Evolutionary conservation across 371 early-diverging fungal genomes (phyloP).

Genomic region (Haplosporangium sp.): DNA sequence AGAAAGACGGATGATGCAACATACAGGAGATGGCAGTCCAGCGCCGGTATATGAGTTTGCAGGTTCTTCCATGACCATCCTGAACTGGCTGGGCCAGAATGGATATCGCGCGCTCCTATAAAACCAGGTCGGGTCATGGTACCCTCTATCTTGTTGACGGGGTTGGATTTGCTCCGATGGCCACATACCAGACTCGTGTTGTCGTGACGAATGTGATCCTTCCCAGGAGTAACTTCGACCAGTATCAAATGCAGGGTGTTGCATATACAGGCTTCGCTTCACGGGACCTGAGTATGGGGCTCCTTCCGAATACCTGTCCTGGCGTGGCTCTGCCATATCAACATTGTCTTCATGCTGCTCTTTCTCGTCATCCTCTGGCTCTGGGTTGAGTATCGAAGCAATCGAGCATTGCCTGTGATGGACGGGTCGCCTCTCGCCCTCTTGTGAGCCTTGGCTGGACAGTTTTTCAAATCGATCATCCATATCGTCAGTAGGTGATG

Average conservation of each 20-base stretch:
- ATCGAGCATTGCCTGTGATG: constrained; percentile 44
- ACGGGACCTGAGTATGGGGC: neutral
- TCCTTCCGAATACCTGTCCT: neutral
- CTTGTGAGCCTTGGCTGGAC: constrained; percentile 1
- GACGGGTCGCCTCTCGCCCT: constrained; percentile 19
- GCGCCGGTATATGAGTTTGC: neutral
- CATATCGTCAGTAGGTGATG: constrained; percentile 25
- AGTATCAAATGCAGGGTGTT: too few species aligned
- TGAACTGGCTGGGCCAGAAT: constrained; percentile 44
- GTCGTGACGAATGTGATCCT: too few species aligned
- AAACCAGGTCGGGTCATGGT: constrained; percentile 17
- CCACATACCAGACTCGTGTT: too few species aligned
- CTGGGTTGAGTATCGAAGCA: constrained; percentile 45
- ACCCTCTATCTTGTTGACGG: constrained; percentile 1
- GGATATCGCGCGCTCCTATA: constrained; percentile 29
- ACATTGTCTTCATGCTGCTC: neutral
- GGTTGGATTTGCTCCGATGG: neutral
- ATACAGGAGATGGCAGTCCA: constrained; percentile 8
- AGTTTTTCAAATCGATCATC: constrained; percentile 8
- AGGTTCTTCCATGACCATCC: constrained; percentile 26
- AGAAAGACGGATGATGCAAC: neutral
- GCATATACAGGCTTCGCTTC: neutral
- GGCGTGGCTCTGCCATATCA: neutral
- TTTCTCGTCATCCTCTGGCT: constrained; percentile 8
- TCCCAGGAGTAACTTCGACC: too few species aligned